Evolutionary conservation across 2,329 filamentous ascomycete species (phyloP), one percentile per base, ranked within the genome.

Genomic region (Xylaria sp.): DNA sequence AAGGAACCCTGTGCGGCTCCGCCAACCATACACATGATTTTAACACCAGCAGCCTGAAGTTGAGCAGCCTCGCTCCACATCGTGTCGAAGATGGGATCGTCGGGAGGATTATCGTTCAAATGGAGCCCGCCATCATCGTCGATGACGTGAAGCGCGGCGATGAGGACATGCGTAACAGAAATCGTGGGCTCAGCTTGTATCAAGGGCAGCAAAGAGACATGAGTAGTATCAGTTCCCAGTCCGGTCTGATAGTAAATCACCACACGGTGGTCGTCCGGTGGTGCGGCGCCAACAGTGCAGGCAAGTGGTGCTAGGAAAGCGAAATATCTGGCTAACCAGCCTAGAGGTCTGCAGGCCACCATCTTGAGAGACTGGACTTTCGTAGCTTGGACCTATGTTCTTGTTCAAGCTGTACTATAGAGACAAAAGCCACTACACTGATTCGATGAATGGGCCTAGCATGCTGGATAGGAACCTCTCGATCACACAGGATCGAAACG

Each of bases 111-210:
- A 80, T 98, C 90, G 79, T 98, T 98, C 71, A 97, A 86, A 0
- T 90, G 93, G 73, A 95, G 86, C 67, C 88, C 84, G 8, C 84
- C 84, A 0, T 92, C 89, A 21, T 82, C 80, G 5, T 86, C 84
- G 78, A 96, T 94, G 73, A 98, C 82, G 80, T 98, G 94, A 68
- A 98, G 89, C 12, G 94, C 94, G 5, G 93, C 93, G 57, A 98
- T 82, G 73, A 97, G 94, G 68, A 97, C 85, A 81, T 98, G 94
- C 0, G 94, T 97, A 30, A 87, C 77, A 45, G 83, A 78, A 69
- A 88, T 84, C 64, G 79, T 78, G 4, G 82, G 76, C 55, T 84
- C 79, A 17, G 79, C 82, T 51, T 73, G 67, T 71, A 88, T 76
- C 64, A 89, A 80, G 0, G 85, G 85, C 2, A 88, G 81, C 68